Base-by-base conservation (phyloP, 129 eudicot genomes). In the Mikania micrantha region DNA sequence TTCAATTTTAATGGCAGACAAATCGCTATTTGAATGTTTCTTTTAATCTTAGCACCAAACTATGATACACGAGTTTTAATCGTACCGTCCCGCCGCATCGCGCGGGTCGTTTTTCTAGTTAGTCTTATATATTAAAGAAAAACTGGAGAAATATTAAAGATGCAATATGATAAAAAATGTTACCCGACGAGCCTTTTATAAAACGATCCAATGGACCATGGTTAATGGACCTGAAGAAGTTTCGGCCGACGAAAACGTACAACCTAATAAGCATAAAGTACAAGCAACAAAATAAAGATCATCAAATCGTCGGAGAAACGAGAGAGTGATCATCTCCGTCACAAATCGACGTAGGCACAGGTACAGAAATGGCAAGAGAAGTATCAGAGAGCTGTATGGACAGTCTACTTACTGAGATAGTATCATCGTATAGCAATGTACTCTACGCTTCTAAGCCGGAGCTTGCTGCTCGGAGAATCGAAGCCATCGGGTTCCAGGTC, bases 371-470 rank as follows among this genome's bases (percentile, higher is more conserved):
- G 96, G 97, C 64, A 11, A 73, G 88, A 58, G 97, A 91, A 63
- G 96, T 91, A 75, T 73, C 97, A 6, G 96, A 83, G 73, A 91
- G 97, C 77, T 88, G 96, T 65, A 81, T 91, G 67, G 96, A 91
- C 75, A 91, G 93, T 70, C 64, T 91, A 65, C 77, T 88, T 25
- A 88, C 89, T 5, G 97, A 91, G 81, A 83, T 83, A 16, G 88
- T 91, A 0, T 85, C 96, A 34, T 79, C 82, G 1, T 91, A 91
- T 40, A 31, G 78, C 76, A 79, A 77, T 74, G 88, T 88, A 0
- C 76, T 88, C 67, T 91, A 88, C 76, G 96, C 86, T 39, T 52
- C 62, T 69, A 91, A 88, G 81, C 97, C 32, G 32, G 32, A 28
- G 32, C 32, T 28, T 28, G 32, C 32, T 28, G 32, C 4, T 28